Base-by-base conservation (phyloP, 257 asterid genomes). In the Petrea volubilis region DNA sequence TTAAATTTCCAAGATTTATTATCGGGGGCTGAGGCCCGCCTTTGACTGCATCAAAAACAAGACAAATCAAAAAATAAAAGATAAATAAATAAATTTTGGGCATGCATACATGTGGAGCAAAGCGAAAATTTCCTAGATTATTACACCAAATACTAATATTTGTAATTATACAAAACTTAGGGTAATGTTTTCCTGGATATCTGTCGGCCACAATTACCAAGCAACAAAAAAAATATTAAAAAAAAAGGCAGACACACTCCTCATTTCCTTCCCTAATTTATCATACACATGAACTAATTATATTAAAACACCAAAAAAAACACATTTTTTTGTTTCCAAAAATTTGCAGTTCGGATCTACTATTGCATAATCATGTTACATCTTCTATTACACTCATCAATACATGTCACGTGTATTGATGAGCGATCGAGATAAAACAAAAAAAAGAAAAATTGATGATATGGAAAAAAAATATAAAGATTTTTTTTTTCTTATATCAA, bases 121-220 rank as follows among this genome's bases (percentile, higher is more conserved):
- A 66, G 76, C 36, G 38, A 67, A 60, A 29, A 50, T 12, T 58
- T 68, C 57, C 69, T 78, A 43, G 69, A 75, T 55, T 33, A 69
- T 47, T 63, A 59, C 51, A 67, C 43, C 62, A 73, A 50, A 51
- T 56, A 44, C n/a, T n/a, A n/a, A n/a, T n/a, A 52, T 57, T 72
- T 63, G 47, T n/a, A n/a, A n/a, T 70, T 77, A 78, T 84, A 81
- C 82, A 79, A 79, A 56, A 43, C 61, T 25, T 51, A 20, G 18
- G 7, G 58, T 64, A 67, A 53, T 62, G 25, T 46, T 46, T 18
- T 60, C 69, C 25, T 70, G 71, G 72, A 24, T 36, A 67, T 43
- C 29, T 86, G 92, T 84, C 86, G 85, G 90, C 90, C 87, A 86
- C n/a, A n/a, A n/a, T 57, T 62, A 65, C 49, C 55, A 64, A 71